These are phyloP conservation scores for Cryomyces antarcticus DNA, from an alignment of 495 filamentous ascomycete genomes.

Conservation along the genomic window DNA sequence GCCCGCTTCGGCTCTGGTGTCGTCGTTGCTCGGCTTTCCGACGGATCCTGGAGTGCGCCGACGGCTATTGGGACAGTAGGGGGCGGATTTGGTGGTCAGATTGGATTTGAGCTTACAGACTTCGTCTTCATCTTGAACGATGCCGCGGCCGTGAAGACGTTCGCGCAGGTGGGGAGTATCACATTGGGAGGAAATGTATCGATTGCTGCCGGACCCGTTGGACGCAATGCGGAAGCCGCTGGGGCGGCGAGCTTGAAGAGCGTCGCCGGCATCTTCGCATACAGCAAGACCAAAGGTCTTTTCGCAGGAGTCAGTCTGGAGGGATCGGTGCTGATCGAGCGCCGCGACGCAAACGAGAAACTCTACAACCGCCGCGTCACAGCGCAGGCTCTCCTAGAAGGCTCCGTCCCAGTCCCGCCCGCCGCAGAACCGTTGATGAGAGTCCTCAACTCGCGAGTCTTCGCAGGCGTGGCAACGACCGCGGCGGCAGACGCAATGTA, in stretches of 20 bases:
- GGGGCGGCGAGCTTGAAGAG: slow-evolving; percentile 81
- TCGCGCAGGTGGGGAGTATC: slow-evolving; percentile 75
- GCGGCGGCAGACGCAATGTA: slow-evolving; percentile 51
- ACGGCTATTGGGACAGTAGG: slow-evolving; percentile 80
- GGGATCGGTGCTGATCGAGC: slow-evolving; percentile 74
- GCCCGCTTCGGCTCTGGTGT: slow-evolving; percentile 83
- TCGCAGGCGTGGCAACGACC: slow-evolving; percentile 37
- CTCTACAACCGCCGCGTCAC: slow-evolving; percentile 69
- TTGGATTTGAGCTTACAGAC: slow-evolving; percentile 92
- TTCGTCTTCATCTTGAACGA: slow-evolving; percentile 99
- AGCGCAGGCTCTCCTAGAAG: slow-evolving; percentile 63
- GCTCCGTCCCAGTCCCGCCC: slow-evolving; percentile 56
- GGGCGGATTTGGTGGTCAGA: slow-evolving; percentile 88
- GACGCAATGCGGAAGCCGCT: slow-evolving; percentile 87
- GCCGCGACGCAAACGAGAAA: slow-evolving; percentile 91
- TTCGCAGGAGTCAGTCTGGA: slow-evolving; percentile 93
- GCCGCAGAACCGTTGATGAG: slow-evolving; percentile 66
- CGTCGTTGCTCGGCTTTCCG: slow-evolving; percentile 77
- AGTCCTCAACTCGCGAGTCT: slow-evolving; percentile 66
- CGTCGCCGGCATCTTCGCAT: slow-evolving; percentile 83
- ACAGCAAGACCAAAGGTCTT: slow-evolving; percentile 90
- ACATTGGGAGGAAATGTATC: slow-evolving; percentile 94
- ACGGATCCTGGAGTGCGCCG: slow-evolving; percentile 87
- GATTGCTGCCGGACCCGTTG: slow-evolving; percentile 82
- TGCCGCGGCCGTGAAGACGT: slow-evolving; percentile 72